Evolutionary conservation across 805 yeast species (phyloP).

Genomic region (Lipomyces spencermartinsiae): DNA sequence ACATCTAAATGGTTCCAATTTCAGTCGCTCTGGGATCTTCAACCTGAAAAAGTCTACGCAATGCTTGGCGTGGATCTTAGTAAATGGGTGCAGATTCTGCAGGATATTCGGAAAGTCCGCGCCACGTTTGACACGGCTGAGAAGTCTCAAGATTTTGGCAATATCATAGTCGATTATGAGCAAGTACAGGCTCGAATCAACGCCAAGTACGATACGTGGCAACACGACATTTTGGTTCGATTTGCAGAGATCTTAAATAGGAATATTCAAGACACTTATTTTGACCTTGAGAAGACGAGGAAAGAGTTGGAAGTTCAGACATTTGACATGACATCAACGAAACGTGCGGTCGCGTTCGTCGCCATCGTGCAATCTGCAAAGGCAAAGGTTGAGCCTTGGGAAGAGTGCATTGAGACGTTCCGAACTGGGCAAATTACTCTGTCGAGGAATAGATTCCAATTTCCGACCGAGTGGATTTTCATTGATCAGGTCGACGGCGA

Average conservation of each 20-base stretch:
- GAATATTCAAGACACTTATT: constrained; percentile 45
- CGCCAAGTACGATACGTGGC: constrained; percentile 66
- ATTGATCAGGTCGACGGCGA: constrained; percentile 68
- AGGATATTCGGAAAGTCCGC: constrained; percentile 54
- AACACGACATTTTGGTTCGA: constrained; percentile 51
- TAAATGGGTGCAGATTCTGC: constrained; percentile 58
- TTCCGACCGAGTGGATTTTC: constrained; percentile 62
- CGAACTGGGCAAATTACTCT: constrained; percentile 52
- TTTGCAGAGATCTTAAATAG: constrained; percentile 52
- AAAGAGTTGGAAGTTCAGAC: constrained; percentile 49
- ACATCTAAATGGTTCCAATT: constrained; percentile 59
- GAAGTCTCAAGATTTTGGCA: constrained; percentile 51
- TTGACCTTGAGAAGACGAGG: constrained; percentile 47
- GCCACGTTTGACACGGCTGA: constrained; percentile 59
- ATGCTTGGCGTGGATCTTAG: constrained; percentile 48
- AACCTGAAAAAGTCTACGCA: constrained; percentile 50
- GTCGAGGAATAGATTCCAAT: constrained; percentile 53
- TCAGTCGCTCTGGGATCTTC: constrained; percentile 66
- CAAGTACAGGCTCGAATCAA: constrained; percentile 60
- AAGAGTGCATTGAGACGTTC: constrained; percentile 38
- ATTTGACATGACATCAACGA: constrained; percentile 50
- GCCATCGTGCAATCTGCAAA: constrained; percentile 49
- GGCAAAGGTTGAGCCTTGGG: constrained; percentile 41
- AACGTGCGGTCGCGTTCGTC: constrained; percentile 50
- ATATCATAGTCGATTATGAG: constrained; percentile 54